phyloP scores from a whole-genome alignment of 2,329 filamentous ascomycete species.

The Fusarium sp. region DNA sequence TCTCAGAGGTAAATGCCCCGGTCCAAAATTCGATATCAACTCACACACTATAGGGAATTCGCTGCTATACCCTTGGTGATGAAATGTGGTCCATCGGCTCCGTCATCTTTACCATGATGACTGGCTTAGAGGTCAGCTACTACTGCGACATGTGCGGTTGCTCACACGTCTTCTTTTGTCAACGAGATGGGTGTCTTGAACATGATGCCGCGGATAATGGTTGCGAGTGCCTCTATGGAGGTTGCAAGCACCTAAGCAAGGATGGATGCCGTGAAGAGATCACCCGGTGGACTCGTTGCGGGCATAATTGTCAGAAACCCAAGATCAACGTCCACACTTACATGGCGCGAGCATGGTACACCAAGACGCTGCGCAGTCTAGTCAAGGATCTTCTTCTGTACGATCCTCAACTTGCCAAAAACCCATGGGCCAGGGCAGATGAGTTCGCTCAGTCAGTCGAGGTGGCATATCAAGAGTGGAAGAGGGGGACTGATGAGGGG shows the following conservation, averaged over 20 bases:
- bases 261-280: slow-evolving; percentile 17
- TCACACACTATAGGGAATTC: slow-evolving; percentile 38
- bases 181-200: slow-evolving; percentile 43
- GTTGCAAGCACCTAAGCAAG: slow-evolving; percentile 29
- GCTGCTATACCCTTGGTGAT: slow-evolving; percentile 48
- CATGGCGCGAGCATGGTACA: slow-evolving; percentile 42
- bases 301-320: slow-evolving; percentile 34
- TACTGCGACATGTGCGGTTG: slow-evolving; percentile 33
- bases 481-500: slow-evolving; percentile 44
- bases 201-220: slow-evolving; percentile 11
- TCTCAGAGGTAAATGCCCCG: slow-evolving; percentile 16
- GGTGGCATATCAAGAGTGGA: slow-evolving; percentile 44
- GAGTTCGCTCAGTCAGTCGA: slow-evolving; percentile 37
- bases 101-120: slow-evolving; percentile 55
- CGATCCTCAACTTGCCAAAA: slow-evolving; percentile 26
- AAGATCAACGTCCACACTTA: slow-evolving; percentile 46
- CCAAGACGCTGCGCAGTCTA: slow-evolving; percentile 36
- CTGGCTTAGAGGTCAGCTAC: slow-evolving; percentile 31
- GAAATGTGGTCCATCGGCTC: slow-evolving; percentile 52
- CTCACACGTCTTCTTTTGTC: slow-evolving; percentile 46
- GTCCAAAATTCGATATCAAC: neutral
- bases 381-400: slow-evolving; percentile 41
- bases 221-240: slow-evolving; percentile 39
- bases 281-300: slow-evolving; percentile 22
- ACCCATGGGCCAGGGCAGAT: neutral